phyloP scores from a whole-genome alignment of 139 green algal species.

The Diplosphaera chodatii region DNA sequence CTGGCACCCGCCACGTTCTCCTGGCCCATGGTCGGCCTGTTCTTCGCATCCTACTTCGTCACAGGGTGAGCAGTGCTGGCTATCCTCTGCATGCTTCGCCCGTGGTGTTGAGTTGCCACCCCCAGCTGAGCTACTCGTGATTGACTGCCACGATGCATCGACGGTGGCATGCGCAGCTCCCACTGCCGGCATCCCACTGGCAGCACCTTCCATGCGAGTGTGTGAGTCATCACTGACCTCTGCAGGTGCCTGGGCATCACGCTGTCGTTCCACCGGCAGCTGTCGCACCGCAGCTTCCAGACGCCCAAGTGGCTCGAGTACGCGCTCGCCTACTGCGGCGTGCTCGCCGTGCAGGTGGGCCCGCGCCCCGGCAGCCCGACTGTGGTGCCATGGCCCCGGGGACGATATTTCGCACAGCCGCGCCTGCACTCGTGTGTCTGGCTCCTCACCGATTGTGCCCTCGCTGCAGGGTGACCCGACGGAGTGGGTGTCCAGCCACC shows the following conservation, averaged over 20 bases:
- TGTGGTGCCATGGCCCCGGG: no score
- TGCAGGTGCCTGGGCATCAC: conserved; percentile 91
- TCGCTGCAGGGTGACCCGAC: conserved; percentile 64
- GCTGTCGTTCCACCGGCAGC: conserved; percentile 88
- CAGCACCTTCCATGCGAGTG: no score
- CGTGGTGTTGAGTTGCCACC: no score
- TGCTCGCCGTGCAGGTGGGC: conserved; percentile 77
- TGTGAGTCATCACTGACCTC: no score
- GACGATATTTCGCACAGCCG: no score
- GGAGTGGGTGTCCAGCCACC: conserved; percentile 88
- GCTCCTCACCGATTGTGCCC: no score
- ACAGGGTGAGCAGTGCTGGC: conserved; percentile 44
- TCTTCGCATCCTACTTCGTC: conserved; percentile 85
- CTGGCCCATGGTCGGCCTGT: conserved; percentile 71
- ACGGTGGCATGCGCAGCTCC: no score
- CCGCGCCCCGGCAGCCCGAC: no score
- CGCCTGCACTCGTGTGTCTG: no score
- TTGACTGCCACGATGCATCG: no score
- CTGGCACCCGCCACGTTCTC: conserved; percentile 77
- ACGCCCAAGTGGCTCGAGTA: conserved; percentile 99
- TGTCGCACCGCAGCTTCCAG: conserved; percentile 85
- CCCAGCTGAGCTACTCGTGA: no score
- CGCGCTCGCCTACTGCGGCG: conserved; percentile 93
- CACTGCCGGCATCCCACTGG: no score
- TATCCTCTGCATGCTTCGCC: background rate